A percentile compares a stretch with the other conserved stretches of the same genome.
phyloP scores from a whole-genome alignment of 2,329 filamentous ascomycete genomes.

The Sclerotiophoma versabilis region DNA sequence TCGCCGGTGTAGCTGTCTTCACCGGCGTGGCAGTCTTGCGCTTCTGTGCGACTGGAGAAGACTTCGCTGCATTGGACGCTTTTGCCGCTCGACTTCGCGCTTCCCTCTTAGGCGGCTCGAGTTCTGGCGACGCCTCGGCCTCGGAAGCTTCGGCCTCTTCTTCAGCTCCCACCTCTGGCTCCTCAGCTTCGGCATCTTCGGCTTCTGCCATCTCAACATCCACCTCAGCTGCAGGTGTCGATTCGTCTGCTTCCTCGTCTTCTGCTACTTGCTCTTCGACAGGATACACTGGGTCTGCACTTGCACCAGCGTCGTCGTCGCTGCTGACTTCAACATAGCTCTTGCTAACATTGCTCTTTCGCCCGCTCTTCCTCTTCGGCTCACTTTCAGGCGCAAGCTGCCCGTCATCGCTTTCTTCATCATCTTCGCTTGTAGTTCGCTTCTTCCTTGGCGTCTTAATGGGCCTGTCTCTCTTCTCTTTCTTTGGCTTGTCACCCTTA shows the following conservation, averaged over 20 bases:
- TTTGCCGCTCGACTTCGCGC: slow-evolving; percentile 23
- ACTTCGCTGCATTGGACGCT: slow-evolving; percentile 26
- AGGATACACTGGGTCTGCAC: slow-evolving; percentile 29
- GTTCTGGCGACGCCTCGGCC: slow-evolving; percentile 25
- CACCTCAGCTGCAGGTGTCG: slow-evolving; percentile 10
- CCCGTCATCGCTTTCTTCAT: slow-evolving; percentile 41
- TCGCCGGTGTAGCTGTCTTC: slow-evolving; percentile 14
- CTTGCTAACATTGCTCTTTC: slow-evolving; percentile 47
- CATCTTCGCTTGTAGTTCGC: slow-evolving; percentile 39
- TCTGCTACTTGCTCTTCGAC: slow-evolving; percentile 24
- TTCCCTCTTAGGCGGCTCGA: slow-evolving; percentile 25
- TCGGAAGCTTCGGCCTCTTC: slow-evolving; percentile 17
- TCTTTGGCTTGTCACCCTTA: slow-evolving; percentile 40
- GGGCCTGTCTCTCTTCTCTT: slow-evolving; percentile 34
- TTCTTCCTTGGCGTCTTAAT: slow-evolving; percentile 50
- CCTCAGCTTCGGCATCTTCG: slow-evolving; percentile 15
- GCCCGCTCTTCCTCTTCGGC: slow-evolving; percentile 52
- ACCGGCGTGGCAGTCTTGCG: slow-evolving; percentile 17
- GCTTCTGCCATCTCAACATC: slow-evolving; percentile 42
- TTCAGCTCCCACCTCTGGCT: slow-evolving; percentile 19
- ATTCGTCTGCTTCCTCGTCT: slow-evolving; percentile 23
- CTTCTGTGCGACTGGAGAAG: slow-evolving; percentile 25
- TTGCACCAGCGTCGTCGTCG: slow-evolving; percentile 48
- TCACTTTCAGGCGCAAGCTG: slow-evolving; percentile 48
- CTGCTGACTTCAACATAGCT: slow-evolving; percentile 56